phyloP scores from a whole-genome alignment of 768 basidiomycete species.

The Thelephora aurantiotincta region DNA sequence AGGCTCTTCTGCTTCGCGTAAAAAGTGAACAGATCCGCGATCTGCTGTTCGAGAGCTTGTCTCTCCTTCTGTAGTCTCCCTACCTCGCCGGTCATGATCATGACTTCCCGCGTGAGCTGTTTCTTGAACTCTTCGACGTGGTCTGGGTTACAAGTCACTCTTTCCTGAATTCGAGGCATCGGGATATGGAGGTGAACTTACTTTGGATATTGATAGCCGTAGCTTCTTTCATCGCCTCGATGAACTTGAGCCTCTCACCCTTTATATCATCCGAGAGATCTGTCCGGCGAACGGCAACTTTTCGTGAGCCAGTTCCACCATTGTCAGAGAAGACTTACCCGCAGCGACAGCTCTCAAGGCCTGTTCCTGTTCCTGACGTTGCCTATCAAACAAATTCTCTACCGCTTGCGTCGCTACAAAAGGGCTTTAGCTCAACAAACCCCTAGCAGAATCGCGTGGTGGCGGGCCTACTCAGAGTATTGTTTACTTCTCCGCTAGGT shows the following conservation, averaged over 20 bases:
- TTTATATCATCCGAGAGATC: conserved; percentile 76
- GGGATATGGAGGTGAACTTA: conserved; percentile 16
- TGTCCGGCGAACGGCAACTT: conserved; percentile 14
- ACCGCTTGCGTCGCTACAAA: conserved; percentile 40
- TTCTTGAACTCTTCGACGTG: conserved; percentile 86
- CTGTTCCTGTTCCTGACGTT: conserved; percentile 58
- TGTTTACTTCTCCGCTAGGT: conserved; percentile 15
- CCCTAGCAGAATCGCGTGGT: conserved; percentile 5
- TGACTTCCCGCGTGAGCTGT: conserved; percentile 60
- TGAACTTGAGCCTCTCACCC: conserved; percentile 74
- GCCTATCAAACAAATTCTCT: conserved; percentile 48
- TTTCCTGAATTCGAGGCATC: neutral
- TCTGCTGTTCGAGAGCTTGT: conserved; percentile 52
- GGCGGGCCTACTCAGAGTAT: conserved; percentile 28
- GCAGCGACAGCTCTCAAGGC: conserved; percentile 51
- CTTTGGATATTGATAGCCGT: conserved; percentile 79
- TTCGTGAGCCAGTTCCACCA: neutral
- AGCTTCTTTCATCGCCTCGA: conserved; percentile 92
- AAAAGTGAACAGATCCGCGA: conserved; percentile 59
- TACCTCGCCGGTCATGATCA: conserved; percentile 62
- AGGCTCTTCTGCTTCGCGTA: conserved; percentile 51
- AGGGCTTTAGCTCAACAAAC: neutral
- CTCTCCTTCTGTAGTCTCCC: conserved; percentile 50
- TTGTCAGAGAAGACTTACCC: conserved; percentile 25
- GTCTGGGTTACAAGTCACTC: conserved; percentile 24